Evolutionary conservation across 768 basidiomycete species (phyloP), one percentile per base, ranked within the genome.

Genomic region (Pholiota molesta): DNA sequence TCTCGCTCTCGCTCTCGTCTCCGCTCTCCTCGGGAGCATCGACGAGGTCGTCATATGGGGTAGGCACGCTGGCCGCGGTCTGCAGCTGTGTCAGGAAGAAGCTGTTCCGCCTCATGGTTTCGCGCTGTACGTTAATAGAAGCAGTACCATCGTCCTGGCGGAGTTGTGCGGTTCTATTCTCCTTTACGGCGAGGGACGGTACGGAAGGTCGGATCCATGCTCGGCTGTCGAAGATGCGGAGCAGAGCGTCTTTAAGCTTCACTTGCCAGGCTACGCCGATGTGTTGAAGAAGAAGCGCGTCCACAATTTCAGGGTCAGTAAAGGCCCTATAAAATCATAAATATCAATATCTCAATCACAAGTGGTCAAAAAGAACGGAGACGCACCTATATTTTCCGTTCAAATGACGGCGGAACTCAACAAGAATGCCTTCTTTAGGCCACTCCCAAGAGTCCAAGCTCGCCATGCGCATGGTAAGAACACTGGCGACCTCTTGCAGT

Each of bases 361-460:
- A 7, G 31, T 31, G 31, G 9, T 31, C n/a, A 31, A 31, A 31
- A 7, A 31, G 6, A 31, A 9, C 5, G 31, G 5, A 9, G 6
- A 31, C 1, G 31, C n/a, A 74, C 77, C 76, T 71, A 61, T 82
- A 83, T 70, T 81, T 82, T 1, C 82, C 82, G 62, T 80, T 80
- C 33, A 83, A 69, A 71, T 79, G 77, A 5, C 81, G 73, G 14
- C 81, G 74, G 73, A 82, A 80, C 55, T 83, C 80, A 6, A 83
- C 71, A 26, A 64, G 54, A 21, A 79, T 70, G 1, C 81, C 81
- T 28, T 78, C 74, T 2, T 63, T 63, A 3, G 81, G 80, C 81
- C 81, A 83, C 1, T 74, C 63, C 81, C 82, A 83, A 4, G 72
- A 62, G 3, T 77, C 74, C 10, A 83, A 61, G 55, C 72, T 72